Base-by-base conservation (phyloP, 257 asterid species). In the Paraleonurus japonicus region DNA sequence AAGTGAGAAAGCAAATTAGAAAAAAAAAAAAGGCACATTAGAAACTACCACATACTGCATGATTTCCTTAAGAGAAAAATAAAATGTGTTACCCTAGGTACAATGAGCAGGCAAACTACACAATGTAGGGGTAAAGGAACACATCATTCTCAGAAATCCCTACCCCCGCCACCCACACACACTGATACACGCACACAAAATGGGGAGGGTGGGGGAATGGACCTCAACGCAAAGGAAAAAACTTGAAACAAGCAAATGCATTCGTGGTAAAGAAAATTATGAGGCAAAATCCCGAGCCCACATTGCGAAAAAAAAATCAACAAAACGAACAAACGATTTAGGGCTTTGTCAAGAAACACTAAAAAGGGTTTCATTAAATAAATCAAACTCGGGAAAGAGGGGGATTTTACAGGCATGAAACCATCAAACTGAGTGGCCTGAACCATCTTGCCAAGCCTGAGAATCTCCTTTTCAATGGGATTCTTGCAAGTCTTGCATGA, bases 391-490 rank as follows among this genome's bases (percentile, higher is more conserved):
- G 43, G 4, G 35, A 16, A 30, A 30, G 28, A 24, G 41, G 4
- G 4, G 68, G 13, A 0, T 66, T 11, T 19, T 88, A 95, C 99
- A 60, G 98, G 96, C 96, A 95, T 89, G 76, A 92, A 76, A 35
- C 99, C 98, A 80, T 95, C 99, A 69, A 89, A 89, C 10, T 95
- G 93, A 53, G 90, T 70, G 61, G 97, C 82, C 75, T 92, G 95
- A 51, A 95, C 96, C 98, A 95, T 95, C 75, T 92, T 95, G 1
- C 97, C 99, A 30, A 95, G 96, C 83, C 99, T 83, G 39, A 95
- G 83, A 7, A 16, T 76, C 80, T 95, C 99, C 80, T 87, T 93
- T 0, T 81, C 83, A 78, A 90, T 90, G 69, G 82, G 55, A 2
- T 0, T 76, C 83, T 82, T 89, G 85, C 99, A 95, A 75, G 95